Evolutionary conservation across 306 rosid species (phyloP).

Genomic region (Acacia melanoxylon): DNA sequence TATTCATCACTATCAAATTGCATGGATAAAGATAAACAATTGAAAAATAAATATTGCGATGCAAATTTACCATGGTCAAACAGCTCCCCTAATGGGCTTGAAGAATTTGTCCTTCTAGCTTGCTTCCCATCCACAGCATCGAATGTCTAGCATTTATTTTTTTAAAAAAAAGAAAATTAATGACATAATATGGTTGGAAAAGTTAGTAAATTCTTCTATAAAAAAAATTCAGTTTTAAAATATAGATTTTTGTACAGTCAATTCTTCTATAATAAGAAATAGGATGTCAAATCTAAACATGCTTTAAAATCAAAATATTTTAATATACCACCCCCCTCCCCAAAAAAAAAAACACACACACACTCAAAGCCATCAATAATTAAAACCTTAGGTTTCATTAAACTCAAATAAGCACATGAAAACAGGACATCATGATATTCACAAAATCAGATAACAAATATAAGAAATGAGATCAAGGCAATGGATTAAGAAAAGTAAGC

Average conservation of each 20-base stretch:
- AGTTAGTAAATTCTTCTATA: not conserved
- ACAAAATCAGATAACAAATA: not conserved
- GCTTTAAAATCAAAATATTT: not conserved
- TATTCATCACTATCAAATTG: constrained; percentile 32
- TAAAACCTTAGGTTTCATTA: not conserved
- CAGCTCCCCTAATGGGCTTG: constrained; percentile 96
- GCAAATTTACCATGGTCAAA: constrained; percentile 84
- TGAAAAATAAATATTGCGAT: constrained; percentile 6
- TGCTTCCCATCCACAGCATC: constrained; percentile 99
- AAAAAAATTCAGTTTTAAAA: not conserved
- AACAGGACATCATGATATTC: constrained; percentile 2
- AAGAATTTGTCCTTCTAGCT: constrained; percentile 95
- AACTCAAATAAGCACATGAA: constrained; percentile 1
- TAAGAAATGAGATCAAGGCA: constrained; percentile 7
- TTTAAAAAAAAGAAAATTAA: not conserved
- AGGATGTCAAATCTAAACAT: not conserved
- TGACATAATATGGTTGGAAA: not conserved
- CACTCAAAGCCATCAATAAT: constrained; percentile 8
- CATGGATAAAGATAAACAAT: not conserved
- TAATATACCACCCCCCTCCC: not conserved
- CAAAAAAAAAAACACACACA: too few species aligned
- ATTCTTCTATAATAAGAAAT: not conserved
- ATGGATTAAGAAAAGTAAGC: not conserved
- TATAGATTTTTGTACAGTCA: not conserved
- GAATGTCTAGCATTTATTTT: constrained; percentile 62